Evolutionary conservation across 345 rosid genomes (phyloP).

Genomic region (Citrus reticulata): DNA sequence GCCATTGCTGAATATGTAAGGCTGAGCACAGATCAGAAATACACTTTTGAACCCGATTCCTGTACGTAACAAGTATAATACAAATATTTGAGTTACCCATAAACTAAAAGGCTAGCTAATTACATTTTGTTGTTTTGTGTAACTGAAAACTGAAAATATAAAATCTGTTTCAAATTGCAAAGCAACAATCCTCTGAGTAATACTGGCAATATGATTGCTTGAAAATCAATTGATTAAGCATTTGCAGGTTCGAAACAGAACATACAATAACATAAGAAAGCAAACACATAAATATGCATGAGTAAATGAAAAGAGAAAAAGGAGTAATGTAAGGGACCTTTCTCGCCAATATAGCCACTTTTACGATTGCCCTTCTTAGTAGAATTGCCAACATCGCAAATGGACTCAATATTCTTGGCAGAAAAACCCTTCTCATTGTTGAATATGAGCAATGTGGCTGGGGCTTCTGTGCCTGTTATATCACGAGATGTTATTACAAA

Average conservation of each 20-base stretch:
- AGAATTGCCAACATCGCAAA: constrained; percentile 54
- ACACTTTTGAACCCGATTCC: constrained; percentile 79
- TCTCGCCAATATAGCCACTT: constrained; percentile 73
- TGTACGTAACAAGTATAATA: constrained; percentile 14
- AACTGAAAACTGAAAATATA: too few relatives aligned
- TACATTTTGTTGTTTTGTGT: too few relatives aligned
- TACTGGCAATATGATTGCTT: too few relatives aligned
- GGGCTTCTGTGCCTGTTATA: constrained; percentile 65
- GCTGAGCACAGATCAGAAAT: constrained; percentile 50
- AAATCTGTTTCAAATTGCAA: too few relatives aligned
- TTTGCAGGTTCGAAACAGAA: too few relatives aligned
- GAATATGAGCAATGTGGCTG: constrained; percentile 56
- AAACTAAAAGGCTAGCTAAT: too few relatives aligned
- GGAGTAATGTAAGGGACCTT: constrained; percentile 29
- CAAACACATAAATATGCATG: too few relatives aligned
- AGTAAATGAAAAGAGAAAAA: too few relatives aligned
- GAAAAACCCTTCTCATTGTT: constrained; percentile 73
- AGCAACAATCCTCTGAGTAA: too few relatives aligned
- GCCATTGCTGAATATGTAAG: constrained; percentile 61
- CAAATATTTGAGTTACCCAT: too few relatives aligned
- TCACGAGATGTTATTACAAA: constrained; percentile 65
- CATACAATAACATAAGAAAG: too few relatives aligned
- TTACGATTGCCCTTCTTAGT: constrained; percentile 65
- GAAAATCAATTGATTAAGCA: too few relatives aligned
- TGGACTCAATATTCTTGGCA: constrained; percentile 51